Evolutionary conservation across 495 filamentous ascomycete genomes (phyloP), one percentile per base, ranked within the genome.

Genomic region (Penicillium argentinense): DNA sequence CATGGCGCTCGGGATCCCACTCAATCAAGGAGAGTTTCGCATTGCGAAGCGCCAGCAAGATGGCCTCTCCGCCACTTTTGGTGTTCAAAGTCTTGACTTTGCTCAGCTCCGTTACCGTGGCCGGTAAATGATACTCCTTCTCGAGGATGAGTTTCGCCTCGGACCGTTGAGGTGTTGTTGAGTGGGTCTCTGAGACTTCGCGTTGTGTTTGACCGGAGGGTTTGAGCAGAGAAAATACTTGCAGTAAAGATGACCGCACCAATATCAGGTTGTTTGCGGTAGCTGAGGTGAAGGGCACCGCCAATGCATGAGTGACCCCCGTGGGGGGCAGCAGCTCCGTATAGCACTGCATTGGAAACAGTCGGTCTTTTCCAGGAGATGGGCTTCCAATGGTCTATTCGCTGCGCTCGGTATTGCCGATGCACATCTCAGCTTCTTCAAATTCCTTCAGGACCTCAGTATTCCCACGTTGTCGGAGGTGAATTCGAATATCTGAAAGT

Each of bases 1-100:
- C 76, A 60, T 88, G 73, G 28, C 79, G 79, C 55, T 86, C 84
- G 14, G 88, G 82, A 64, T 99, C 88, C 93, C 93, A 99, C 73
- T 96, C 89, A 41, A 97, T 81, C 71, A 97, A 72, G 63, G 86
- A 90, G 47, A 97, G 75, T 66, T 93, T 96, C 19, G 93, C 95
- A 73, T 97, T 91, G 52, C 84, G 83, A 57, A 91, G 82, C 3
- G 90, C 83, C 18, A 97, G 51, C 25, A 99, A 69, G 21, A 99
- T 78, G n/a, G 84, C 84, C 34, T 96, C 87, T 36, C 85, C 89
- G 2, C 89, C 88, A n/a, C 87, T 86, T 44, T 81, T 86, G 12
- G 84, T 81, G 38, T 75, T 79, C 32, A 79, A 64, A 0, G 79
- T 74, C 58, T 85, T 91, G 36, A 97, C 80, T 40, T 84, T 77